Evolutionary conservation across 2,329 filamentous ascomycete genomes (phyloP).

Genomic region (Westerdykella aurantiaca): DNA sequence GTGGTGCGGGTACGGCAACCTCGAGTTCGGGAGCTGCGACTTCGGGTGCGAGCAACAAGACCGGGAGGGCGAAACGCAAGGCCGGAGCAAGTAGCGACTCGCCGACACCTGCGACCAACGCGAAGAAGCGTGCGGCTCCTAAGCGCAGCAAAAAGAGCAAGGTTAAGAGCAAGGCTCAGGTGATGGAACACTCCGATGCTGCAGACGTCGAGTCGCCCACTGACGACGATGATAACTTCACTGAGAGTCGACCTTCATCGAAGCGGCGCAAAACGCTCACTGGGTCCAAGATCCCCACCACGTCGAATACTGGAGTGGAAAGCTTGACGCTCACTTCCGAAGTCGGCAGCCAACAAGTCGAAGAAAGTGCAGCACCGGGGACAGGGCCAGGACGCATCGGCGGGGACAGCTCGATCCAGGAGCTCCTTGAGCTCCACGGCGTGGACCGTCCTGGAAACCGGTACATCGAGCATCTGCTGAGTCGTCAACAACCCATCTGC

Average conservation of each 20-base stretch:
- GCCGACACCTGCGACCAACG: background rate
- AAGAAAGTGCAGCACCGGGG: background rate
- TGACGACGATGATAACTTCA: background rate
- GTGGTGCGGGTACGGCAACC: background rate
- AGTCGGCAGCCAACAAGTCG: background rate
- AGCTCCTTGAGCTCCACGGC: background rate
- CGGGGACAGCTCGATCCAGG: background rate
- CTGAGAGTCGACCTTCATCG: background rate
- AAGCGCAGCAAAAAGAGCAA: background rate
- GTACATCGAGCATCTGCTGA: conserved; percentile 14
- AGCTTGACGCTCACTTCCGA: background rate
- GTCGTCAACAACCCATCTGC: conserved; percentile 7
- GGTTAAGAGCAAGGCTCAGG: background rate
- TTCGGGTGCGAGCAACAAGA: no score
- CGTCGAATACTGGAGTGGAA: no score
- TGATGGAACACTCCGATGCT: background rate
- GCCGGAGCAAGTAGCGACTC: no score
- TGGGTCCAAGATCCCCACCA: background rate
- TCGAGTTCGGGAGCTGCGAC: no score
- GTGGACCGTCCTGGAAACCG: background rate
- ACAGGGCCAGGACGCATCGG: background rate
- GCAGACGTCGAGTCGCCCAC: background rate
- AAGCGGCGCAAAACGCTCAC: background rate
- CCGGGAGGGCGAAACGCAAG: no score
- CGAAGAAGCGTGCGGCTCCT: background rate